Conservation (phyloP, 495 filamentous ascomycete species). For the Endocarpon pusillum region DNA sequence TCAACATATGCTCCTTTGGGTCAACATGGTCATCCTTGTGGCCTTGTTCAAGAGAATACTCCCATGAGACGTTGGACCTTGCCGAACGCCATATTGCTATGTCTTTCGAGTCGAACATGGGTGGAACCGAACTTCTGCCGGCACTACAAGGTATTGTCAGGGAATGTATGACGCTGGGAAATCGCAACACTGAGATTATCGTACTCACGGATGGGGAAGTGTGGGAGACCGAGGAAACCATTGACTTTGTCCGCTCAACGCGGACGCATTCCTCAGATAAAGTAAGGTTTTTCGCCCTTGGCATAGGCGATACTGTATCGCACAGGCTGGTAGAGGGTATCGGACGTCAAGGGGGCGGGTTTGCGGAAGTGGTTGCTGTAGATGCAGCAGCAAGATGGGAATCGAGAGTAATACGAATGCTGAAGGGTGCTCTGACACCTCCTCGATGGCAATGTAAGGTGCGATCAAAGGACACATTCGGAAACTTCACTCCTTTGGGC, state of each 20-base stretch:
- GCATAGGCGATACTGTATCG: conserved; percentile 13
- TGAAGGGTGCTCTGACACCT: conserved; percentile 12
- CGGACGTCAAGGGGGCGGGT: conserved; percentile 9
- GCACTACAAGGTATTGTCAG: conserved; percentile 5
- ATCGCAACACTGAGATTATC: conserved; percentile 8
- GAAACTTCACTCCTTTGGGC: not conserved
- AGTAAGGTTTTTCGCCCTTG: conserved; percentile 13
- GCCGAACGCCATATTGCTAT: conserved; percentile 1
- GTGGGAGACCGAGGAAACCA: conserved; percentile 6
- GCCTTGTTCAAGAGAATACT: conserved; percentile 4
- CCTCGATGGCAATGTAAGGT: conserved; percentile 4
- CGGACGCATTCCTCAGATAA: not conserved
- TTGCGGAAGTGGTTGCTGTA: conserved; percentile 11
- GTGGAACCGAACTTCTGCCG: conserved; percentile 6
- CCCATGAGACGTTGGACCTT: not conserved
- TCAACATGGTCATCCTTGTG: conserved; percentile 4
- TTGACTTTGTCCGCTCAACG: conserved; percentile 5
- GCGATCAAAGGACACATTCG: not conserved
- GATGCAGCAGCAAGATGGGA: conserved; percentile 4
- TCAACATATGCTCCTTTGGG: conserved; percentile 8
- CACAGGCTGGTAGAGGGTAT: conserved; percentile 14
- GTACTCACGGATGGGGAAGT: conserved; percentile 13
- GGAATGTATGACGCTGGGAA: not conserved
- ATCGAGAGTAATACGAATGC: conserved; percentile 10
- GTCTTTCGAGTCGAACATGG: conserved; percentile 5